phyloP scores from a whole-genome alignment of 441 rosid genomes.

The Geranium incanum region DNA sequence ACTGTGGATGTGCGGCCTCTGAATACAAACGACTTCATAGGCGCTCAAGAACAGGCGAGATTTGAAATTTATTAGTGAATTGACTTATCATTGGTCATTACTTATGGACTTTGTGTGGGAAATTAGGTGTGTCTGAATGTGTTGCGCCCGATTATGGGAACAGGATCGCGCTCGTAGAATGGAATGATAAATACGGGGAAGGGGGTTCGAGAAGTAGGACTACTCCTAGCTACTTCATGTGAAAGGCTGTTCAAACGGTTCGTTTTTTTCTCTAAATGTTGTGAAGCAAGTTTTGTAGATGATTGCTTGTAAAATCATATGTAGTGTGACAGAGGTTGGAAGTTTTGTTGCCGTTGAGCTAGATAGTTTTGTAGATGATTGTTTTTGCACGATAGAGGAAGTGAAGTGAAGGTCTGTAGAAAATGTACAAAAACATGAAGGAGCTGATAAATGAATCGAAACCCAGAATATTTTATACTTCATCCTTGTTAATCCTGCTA shows the following conservation, averaged over 20 bases:
- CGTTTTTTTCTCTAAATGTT: not conserved
- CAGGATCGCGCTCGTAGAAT: conserved; percentile 86
- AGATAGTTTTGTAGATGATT: no score
- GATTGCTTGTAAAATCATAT: not conserved
- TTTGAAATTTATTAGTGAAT: not conserved
- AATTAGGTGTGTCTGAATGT: conserved; percentile 84
- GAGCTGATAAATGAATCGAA: no score
- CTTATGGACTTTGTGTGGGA: not conserved
- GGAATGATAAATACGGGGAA: conserved; percentile 96
- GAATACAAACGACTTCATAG: conserved; percentile 74
- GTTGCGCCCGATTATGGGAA: conserved; percentile 84
- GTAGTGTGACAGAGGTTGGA: no score
- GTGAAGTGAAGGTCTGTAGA: no score
- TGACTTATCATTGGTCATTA: not conserved
- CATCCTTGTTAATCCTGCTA: no score
- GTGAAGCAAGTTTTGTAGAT: no score
- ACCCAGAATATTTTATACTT: no score
- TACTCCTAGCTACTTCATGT: conserved; percentile 92
- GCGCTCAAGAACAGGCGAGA: conserved; percentile 85
- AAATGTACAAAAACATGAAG: no score
- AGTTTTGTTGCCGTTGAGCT: no score
- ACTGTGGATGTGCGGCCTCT: conserved; percentile 69
- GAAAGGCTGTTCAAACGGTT: not conserved
- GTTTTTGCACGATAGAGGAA: no score
- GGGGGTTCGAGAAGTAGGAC: conserved; percentile 92